Conservation (phyloP, 2,329 filamentous ascomycete species). For the Penicillium sp. region DNA sequence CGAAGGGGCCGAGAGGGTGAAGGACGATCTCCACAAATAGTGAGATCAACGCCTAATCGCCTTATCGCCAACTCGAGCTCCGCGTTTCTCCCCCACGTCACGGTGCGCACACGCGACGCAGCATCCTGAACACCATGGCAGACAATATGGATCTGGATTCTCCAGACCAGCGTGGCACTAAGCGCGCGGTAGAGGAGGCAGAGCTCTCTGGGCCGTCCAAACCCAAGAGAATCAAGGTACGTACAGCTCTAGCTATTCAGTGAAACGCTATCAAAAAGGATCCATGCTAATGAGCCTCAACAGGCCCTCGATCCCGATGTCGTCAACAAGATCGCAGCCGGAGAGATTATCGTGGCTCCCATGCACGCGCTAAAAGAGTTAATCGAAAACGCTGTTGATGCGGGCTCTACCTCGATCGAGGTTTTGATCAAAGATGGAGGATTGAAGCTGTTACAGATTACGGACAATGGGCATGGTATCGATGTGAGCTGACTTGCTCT, state of each 20-base stretch:
- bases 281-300: constrained; percentile 12
- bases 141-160: constrained; percentile 47
- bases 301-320: constrained; percentile 88
- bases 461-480: constrained; percentile 94
- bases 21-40: constrained; percentile 2
- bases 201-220: constrained; percentile 31
- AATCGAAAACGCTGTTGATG: constrained; percentile 95
- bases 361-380: constrained; percentile 95
- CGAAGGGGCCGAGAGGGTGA: background rate
- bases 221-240: constrained; percentile 50
- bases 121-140: constrained; percentile 25
- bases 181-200: constrained; percentile 51
- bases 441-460: constrained; percentile 91
- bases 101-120: constrained; percentile 11
- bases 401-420: constrained; percentile 88
- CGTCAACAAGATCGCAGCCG: constrained; percentile 97
- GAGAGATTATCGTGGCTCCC: constrained; percentile 96
- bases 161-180: constrained; percentile 41
- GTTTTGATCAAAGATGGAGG: constrained; percentile 93
- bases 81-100: constrained; percentile 18
- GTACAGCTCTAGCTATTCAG: background rate
- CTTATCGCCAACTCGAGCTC: constrained; percentile 18
- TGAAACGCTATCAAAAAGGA: background rate
- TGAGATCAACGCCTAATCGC: constrained; percentile 14
- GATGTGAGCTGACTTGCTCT: constrained; percentile 58